phyloP scores from a whole-genome alignment of 2,329 filamentous ascomycete genomes.

The Fusarium tupiense region DNA sequence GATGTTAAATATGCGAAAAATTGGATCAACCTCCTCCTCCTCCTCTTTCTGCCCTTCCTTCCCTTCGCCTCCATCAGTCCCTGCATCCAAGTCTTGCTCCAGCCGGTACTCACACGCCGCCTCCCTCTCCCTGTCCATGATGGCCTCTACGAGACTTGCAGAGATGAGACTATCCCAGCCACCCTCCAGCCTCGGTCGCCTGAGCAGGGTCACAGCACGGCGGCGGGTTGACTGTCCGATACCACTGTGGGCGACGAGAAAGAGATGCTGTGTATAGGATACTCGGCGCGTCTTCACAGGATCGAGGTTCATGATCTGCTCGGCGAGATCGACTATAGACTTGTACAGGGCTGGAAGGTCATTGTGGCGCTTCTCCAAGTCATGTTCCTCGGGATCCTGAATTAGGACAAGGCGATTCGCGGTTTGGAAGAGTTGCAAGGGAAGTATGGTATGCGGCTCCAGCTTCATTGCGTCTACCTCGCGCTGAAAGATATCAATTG shows the following conservation, averaged over 20 bases:
- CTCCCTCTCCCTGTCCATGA: constrained; percentile 11
- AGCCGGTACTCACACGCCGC: not conserved
- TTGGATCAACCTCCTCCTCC: not conserved
- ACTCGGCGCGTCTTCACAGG: not conserved
- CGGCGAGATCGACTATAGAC: not conserved
- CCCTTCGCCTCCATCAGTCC: no score
- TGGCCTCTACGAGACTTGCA: constrained; percentile 7
- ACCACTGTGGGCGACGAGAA: constrained; percentile 7
- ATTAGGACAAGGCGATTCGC: constrained; percentile 2
- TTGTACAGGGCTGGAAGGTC: not conserved
- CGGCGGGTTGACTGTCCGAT: not conserved
- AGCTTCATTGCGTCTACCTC: not conserved
- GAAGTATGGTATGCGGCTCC: not conserved
- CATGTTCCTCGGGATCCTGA: constrained; percentile 9
- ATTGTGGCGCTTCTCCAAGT: not conserved
- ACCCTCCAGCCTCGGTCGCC: not conserved
- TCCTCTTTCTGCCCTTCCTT: not conserved
- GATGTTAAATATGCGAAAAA: constrained; percentile 23
- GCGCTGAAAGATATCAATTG: not conserved
- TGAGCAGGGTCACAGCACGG: not conserved
- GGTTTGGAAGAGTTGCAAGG: not conserved
- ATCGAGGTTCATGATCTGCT: not conserved
- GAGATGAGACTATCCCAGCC: constrained; percentile 10
- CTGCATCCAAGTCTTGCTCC: not conserved
- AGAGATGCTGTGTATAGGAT: not conserved